A percentile compares a stretch with the other conserved stretches of the same genome.
These are phyloP conservation scores for Oryza longistaminata DNA, from an alignment of 176 grass and related monocot species.

Conservation along the genomic window DNA sequence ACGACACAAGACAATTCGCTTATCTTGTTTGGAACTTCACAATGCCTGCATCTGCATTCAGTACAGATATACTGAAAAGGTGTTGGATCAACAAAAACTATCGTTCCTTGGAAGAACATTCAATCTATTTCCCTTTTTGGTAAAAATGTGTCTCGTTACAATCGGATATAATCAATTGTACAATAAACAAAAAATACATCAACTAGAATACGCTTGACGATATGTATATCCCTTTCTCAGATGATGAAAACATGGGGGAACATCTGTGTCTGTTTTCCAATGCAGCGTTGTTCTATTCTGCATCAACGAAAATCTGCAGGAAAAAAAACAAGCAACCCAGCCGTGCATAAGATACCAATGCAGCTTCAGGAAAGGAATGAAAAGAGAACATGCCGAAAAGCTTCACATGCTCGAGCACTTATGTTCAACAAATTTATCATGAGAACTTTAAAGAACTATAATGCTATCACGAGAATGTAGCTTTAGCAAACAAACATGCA, in stretches of 20 bases:
- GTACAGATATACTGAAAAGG: not conserved
- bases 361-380: not conserved
- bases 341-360: not conserved
- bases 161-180: not conserved
- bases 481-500: not conserved
- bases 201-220: not conserved
- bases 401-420: not conserved
- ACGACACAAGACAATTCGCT: too few species aligned
- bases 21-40: not conserved
- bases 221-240: not conserved
- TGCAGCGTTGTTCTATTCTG: slow-evolving; percentile 36
- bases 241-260: not conserved
- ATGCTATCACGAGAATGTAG: too few species aligned
- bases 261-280: not conserved
- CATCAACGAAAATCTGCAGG: slow-evolving; percentile 88
- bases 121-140: not conserved
- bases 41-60: not conserved
- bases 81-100: not conserved
- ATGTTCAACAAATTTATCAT: not conserved
- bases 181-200: slow-evolving; percentile 21
- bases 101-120: not conserved
- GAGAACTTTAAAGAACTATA: not conserved
- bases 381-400: not conserved
- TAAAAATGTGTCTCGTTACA: not conserved
- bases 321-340: slow-evolving; percentile 6